phyloP scores from a whole-genome alignment of 257 asterid species.

The Vinca minor region DNA sequence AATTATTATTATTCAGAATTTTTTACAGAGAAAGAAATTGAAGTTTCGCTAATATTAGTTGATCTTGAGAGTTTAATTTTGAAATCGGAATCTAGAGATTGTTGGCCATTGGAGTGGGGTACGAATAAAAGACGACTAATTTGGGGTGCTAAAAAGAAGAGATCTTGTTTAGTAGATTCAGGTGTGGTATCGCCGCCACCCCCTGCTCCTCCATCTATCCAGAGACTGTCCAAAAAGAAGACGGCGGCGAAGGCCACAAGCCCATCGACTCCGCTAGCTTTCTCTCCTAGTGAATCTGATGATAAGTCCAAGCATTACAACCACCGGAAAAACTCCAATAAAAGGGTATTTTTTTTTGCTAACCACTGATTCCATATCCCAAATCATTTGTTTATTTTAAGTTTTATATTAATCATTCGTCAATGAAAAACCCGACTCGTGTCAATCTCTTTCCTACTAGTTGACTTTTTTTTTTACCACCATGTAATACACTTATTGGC shows the following conservation, averaged over 20 bases:
- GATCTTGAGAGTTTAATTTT: slow-evolving; percentile 18
- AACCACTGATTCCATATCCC: too few species aligned
- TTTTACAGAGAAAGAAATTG: slow-evolving; percentile 29
- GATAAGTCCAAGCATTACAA: slow-evolving; percentile 32
- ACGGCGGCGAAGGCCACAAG: slow-evolving; percentile 32
- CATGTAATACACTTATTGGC: too few species aligned
- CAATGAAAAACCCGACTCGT: too few species aligned
- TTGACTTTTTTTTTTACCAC: too few species aligned
- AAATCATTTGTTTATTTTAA: not conserved
- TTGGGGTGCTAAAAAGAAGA: slow-evolving; percentile 36
- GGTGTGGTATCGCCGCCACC: not conserved
- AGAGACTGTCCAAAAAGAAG: slow-evolving; percentile 14
- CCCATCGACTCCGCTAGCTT: slow-evolving; percentile 61
- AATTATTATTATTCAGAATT: not conserved
- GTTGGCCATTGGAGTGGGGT: slow-evolving; percentile 14
- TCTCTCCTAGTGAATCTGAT: slow-evolving; percentile 46
- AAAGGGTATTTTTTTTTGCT: slow-evolving; percentile 33
- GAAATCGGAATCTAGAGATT: not conserved
- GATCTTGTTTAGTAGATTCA: slow-evolving; percentile 32
- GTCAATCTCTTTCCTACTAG: too few species aligned
- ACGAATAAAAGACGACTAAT: slow-evolving; percentile 1
- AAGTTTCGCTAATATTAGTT: slow-evolving; percentile 37
- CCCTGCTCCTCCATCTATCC: not conserved
- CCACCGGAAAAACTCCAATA: slow-evolving; percentile 13
- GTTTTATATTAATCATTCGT: too few species aligned